Conservation (phyloP, 2,329 filamentous ascomycete genomes). For the Pseudogymnoascus sp. region DNA sequence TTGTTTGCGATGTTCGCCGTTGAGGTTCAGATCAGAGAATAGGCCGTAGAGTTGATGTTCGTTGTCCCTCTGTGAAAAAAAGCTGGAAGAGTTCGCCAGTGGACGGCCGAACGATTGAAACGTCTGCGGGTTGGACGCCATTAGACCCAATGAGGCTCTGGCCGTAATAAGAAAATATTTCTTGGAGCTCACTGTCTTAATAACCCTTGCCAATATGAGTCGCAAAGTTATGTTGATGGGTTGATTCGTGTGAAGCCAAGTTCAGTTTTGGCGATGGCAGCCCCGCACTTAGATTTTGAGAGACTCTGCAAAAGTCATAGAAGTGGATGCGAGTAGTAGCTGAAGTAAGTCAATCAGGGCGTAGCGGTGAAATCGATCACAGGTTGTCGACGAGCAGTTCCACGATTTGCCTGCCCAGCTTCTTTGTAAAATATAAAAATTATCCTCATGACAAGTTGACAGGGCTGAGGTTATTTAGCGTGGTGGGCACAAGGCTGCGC, state of each 20-base stretch:
- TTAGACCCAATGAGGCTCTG: slow-evolving; percentile 8
- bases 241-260: not conserved
- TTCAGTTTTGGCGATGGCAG: not conserved
- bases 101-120: slow-evolving; percentile 6
- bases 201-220: not conserved
- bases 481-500: slow-evolving; percentile 4
- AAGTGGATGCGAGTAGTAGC: not conserved
- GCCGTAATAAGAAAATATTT: slow-evolving; percentile 3
- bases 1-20: not conserved
- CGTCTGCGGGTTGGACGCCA: slow-evolving; percentile 9
- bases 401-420: not conserved
- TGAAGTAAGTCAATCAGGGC: not conserved
- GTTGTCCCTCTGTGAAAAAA: not conserved
- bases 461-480: slow-evolving; percentile 7
- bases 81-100: slow-evolving; percentile 1
- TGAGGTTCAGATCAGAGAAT: not conserved
- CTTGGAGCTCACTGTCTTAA: slow-evolving; percentile 7
- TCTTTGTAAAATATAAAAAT: slow-evolving; percentile 7
- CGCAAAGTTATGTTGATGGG: not conserved
- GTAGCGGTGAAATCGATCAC: not conserved
- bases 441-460: not conserved
- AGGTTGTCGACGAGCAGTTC: not conserved
- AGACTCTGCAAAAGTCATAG: not conserved
- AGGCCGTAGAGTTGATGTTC: slow-evolving; percentile 6
- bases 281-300: not conserved